phyloP scores from a whole-genome alignment of 2,329 filamentous ascomycete species.

The Myriosclerotinia duriaeana region DNA sequence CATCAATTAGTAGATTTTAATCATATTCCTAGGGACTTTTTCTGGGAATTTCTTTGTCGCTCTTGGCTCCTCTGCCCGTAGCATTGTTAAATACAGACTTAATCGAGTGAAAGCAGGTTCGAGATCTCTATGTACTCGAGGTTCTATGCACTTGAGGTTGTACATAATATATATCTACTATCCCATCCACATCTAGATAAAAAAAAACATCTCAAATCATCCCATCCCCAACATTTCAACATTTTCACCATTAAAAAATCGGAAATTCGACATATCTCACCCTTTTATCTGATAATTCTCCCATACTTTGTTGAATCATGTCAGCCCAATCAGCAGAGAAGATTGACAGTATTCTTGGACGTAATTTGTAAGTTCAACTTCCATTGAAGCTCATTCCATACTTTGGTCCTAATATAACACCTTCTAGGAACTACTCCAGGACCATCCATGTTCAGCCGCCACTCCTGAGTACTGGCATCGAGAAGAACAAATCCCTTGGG shows the following conservation, averaged over 20 bases:
- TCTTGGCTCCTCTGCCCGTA: not conserved
- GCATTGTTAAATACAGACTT: not conserved
- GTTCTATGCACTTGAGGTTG: too few relatives aligned
- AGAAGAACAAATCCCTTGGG: constrained; percentile 9
- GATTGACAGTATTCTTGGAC: not conserved
- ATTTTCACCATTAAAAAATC: too few relatives aligned
- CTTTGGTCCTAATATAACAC: not conserved
- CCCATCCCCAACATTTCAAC: not conserved
- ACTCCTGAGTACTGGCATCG: not conserved
- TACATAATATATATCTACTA: not conserved
- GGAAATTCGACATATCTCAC: not conserved
- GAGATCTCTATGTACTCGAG: rapidly evolving
- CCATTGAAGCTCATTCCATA: not conserved
- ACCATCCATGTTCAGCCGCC: not conserved
- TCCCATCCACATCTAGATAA: not conserved
- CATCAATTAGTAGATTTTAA: too few relatives aligned
- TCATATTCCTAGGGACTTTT: not conserved
- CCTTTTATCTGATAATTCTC: not conserved
- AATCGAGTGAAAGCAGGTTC: not conserved
- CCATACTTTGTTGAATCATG: not conserved
- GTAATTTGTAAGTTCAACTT: not conserved
- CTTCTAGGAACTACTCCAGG: not conserved
- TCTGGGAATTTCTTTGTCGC: not conserved
- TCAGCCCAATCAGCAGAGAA: not conserved
- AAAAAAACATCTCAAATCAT: not conserved